Base-by-base conservation (phyloP, 106 monocot species). In the Dioscorea alata region DNA sequence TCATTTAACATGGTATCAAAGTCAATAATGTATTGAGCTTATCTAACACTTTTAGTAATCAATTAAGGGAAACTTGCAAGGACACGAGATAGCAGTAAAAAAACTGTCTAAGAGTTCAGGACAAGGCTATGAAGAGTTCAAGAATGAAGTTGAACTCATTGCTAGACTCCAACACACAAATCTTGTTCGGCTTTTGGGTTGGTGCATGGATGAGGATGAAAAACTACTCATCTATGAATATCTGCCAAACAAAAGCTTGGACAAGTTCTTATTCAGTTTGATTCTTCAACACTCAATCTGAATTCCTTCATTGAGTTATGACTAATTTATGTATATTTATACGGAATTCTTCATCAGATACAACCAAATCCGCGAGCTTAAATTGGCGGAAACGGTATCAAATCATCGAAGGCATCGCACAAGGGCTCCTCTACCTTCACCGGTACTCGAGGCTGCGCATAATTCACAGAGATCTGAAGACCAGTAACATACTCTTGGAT, bases 141-240 rank as follows among this genome's bases (percentile, higher is more conserved):
- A 77, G 61, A 84, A 84, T 70, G 84, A 84, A 70, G 73, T 81
- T 9, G 50, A 65, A 22, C 69, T 84, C 9, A 76, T 84, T 23
- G 69, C 84, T 15, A 73, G 73, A 56, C 62, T 84, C 1, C 84
- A 84, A 57, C 84, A 84, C 61, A 72, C 80, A 61, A 84, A 84
- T 42, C 76, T 84, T 12, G 80, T 84, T 19, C 62, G 71, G 61
- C 80, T 84, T 19, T 65, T 84, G 52, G 84, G 84, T 19, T 84
- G 74, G 33, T 84, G 84, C 76, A 59, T 83, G 49, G 14, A 56
- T 22, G 57, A 72, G 60, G 84, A 84, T 48, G 79, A 84, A 31
- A 80, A 73, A 53, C 35, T 84, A 28, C 63, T 84, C n/a, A 20
- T 84, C 22, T 84, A 84, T 31, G 84, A 84, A 24, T 80, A 63